Conservation (phyloP, 495 filamentous ascomycete genomes). For the Haplographium delicatum region DNA sequence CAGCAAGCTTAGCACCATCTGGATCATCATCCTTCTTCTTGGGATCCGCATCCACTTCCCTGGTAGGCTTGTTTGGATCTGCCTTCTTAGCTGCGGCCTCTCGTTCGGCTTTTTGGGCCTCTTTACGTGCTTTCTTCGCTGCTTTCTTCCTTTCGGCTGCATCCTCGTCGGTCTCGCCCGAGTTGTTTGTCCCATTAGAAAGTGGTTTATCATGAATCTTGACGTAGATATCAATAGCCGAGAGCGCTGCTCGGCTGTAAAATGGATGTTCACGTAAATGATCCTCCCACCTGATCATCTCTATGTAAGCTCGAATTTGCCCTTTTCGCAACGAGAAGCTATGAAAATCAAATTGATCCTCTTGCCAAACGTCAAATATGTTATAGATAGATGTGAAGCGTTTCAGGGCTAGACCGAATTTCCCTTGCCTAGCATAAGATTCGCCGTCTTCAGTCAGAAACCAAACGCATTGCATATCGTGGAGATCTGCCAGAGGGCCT, state of each 20-base stretch:
- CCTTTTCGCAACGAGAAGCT: constrained; percentile 93
- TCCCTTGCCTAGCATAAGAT: constrained; percentile 76
- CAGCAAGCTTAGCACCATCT: constrained; percentile 66
- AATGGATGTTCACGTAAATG: constrained; percentile 85
- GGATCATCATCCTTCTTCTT: constrained; percentile 90
- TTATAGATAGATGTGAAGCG: constrained; percentile 79
- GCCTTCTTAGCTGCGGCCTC: constrained; percentile 73
- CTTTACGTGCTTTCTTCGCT: constrained; percentile 90
- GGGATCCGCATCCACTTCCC: constrained; percentile 39
- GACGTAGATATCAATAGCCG: constrained; percentile 75
- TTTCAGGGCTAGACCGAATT: constrained; percentile 83
- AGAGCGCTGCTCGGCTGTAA: constrained; percentile 79
- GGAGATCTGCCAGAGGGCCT: constrained; percentile 82
- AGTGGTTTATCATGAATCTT: constrained; percentile 72
- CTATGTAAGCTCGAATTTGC: constrained; percentile 88
- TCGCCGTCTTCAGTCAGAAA: constrained; percentile 93
- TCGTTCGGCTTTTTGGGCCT: constrained; percentile 78
- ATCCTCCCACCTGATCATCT: constrained; percentile 97
- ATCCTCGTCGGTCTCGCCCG: constrained; percentile 33
- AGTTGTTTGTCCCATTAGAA: constrained; percentile 50
- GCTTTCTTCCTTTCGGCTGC: constrained; percentile 79
- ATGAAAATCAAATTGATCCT: constrained; percentile 99
- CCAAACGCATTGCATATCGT: constrained; percentile 99
- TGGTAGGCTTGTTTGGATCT: constrained; percentile 57
- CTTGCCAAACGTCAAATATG: constrained; percentile 95